Evolutionary conservation across 345 rosid genomes (phyloP).

Genomic region (Citrus inodora): DNA sequence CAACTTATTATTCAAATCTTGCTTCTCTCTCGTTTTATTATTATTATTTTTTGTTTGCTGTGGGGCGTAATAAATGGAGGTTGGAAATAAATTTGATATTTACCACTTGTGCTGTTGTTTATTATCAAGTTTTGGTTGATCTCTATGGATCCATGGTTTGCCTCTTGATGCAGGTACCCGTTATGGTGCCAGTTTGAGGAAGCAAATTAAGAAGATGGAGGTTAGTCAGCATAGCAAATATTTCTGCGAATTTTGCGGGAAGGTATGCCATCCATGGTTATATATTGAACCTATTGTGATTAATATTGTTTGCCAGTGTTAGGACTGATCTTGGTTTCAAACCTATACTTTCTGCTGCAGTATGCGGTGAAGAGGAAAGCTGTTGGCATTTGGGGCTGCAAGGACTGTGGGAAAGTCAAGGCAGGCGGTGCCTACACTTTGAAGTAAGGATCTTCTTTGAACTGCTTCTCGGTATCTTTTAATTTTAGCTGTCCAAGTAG

Average conservation of each 20-base stretch:
- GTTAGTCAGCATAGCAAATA: slow-evolving; percentile 83
- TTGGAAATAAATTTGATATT: neutral
- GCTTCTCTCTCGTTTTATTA: neutral
- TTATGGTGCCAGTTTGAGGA: slow-evolving; percentile 86
- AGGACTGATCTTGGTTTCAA: neutral
- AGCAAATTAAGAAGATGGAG: slow-evolving; percentile 92
- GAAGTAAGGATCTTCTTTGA: slow-evolving; percentile 43
- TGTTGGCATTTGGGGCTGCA: slow-evolving; percentile 98
- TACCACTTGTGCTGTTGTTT: neutral
- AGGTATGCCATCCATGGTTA: slow-evolving; percentile 34
- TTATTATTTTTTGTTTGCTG: too few relatives aligned
- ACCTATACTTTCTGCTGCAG: slow-evolving; percentile 24
- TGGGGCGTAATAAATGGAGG: neutral
- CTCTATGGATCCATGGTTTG: neutral
- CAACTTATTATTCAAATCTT: neutral
- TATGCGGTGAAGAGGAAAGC: slow-evolving; percentile 93
- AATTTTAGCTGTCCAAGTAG: neutral
- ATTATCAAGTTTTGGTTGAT: neutral
- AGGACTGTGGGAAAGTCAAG: slow-evolving; percentile 92
- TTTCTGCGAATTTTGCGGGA: slow-evolving; percentile 87
- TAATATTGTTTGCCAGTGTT: neutral
- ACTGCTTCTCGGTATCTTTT: neutral
- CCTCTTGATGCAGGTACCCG: slow-evolving; percentile 49
- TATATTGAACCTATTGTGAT: neutral
- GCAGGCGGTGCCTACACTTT: slow-evolving; percentile 96